Evolutionary conservation across 352 stramenopile species (phyloP).

Genomic region (Saprolegnia diclina): DNA sequence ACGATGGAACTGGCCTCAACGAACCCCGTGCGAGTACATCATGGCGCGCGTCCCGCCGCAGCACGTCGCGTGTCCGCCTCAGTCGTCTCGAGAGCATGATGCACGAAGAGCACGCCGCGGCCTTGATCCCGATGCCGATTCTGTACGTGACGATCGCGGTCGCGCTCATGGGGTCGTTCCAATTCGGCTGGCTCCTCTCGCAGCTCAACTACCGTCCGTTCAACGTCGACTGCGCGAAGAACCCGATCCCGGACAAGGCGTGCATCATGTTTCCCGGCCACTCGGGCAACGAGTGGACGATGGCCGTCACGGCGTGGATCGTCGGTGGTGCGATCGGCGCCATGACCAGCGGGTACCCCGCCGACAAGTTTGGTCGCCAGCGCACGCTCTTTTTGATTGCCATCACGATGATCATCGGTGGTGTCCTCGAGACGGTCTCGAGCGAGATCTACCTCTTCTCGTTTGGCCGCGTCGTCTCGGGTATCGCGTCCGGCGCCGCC

Average conservation of each 20-base stretch:
- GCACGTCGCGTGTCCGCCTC: conserved; percentile 12
- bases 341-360: conserved; percentile 30
- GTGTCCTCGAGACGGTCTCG: conserved; percentile 30
- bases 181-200: conserved; percentile 52
- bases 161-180: conserved; percentile 42
- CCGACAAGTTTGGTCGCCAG: conserved; percentile 36
- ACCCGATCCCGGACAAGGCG: conserved; percentile 31
- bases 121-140: conserved; percentile 20
- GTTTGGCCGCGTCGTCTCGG: conserved; percentile 37
- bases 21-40: background rate
- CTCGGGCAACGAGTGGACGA: conserved; percentile 37
- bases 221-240: conserved; percentile 41
- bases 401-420: conserved; percentile 36
- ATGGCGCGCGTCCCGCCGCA: conserved; percentile 17
- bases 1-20: too few species aligned
- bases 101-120: conserved; percentile 24
- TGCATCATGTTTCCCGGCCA: conserved; percentile 44
- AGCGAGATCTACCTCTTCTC: conserved; percentile 36
- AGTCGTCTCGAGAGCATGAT: conserved; percentile 25
- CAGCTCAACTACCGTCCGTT: conserved; percentile 66
- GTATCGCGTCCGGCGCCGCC: conserved; percentile 38
- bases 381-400: conserved; percentile 33
- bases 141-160: conserved; percentile 50
- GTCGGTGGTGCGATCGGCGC: conserved; percentile 41
- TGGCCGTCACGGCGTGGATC: conserved; percentile 40